A percentile compares a stretch with the other conserved stretches of the same genome.
These are phyloP conservation scores for Claviceps sp. DNA, from an alignment of 2,329 filamentous ascomycete genomes.

Conservation along the genomic window DNA sequence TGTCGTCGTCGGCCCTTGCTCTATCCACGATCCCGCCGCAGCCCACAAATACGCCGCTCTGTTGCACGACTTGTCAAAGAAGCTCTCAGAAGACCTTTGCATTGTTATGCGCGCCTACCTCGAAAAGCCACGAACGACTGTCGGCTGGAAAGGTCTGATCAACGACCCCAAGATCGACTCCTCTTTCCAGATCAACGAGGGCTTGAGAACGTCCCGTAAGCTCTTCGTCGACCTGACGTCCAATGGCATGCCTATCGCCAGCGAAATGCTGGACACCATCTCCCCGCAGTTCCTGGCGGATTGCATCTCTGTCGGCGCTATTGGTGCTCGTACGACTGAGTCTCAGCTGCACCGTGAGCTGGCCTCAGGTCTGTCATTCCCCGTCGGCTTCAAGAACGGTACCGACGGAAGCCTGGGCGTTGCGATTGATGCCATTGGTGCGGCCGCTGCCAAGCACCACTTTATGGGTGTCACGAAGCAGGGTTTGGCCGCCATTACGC, in stretches of 20 bases:
- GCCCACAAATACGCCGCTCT: conserved; percentile 80
- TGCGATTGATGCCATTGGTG: conserved; percentile 90
- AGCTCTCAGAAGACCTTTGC: conserved; percentile 69
- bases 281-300: conserved; percentile 96
- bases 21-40: conserved; percentile 82
- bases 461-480: conserved; percentile 99
- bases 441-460: conserved; percentile 75
- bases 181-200: conserved; percentile 98
- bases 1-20: conserved; percentile 91
- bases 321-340: conserved; percentile 92
- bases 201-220: conserved; percentile 79
- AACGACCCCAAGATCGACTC: conserved; percentile 98
- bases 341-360: conserved; percentile 93
- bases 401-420: conserved; percentile 86
- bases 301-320: conserved; percentile 86
- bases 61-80: conserved; percentile 63
- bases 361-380: conserved; percentile 89
- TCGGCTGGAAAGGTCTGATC: conserved; percentile 98
- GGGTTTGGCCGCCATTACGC: conserved; percentile 85
- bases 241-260: conserved; percentile 85
- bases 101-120: conserved; percentile 98
- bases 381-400: conserved; percentile 98
- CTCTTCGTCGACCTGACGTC: conserved; percentile 84
- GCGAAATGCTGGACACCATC: conserved; percentile 98
- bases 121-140: conserved; percentile 95